Base-by-base conservation (phyloP, 192 early-diverging fungal genomes). In the Podila epicladia region DNA sequence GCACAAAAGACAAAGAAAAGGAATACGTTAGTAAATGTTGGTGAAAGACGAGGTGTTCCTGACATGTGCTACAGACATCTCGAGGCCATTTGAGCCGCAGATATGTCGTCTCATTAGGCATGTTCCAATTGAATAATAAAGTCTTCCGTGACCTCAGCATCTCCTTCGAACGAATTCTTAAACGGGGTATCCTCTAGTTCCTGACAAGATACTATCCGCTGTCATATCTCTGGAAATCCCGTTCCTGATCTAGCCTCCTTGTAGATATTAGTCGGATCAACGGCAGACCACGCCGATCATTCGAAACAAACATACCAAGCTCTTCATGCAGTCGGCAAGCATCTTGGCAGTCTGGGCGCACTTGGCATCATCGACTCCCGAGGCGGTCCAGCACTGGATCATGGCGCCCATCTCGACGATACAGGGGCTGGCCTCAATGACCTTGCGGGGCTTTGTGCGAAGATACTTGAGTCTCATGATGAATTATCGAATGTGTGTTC, bases 391-490 rank as follows among this genome's bases (percentile, higher is more conserved):
- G 73, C 89, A 90, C 72, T 88, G 86, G 75, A 90, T 83, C 72
- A 90, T 75, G 38, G 87, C 83, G 48, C 87, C 87, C 83, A 89
- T 86, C 85, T 90, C 89, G 22, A 67, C 85, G 49, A 86, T 82
- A 59, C 89, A 90, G 31, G 85, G 85, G 69, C 86, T 86, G 41
- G 85, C 74, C 75, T 88, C 74, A 35, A 85, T 49, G 41, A 87
- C 67, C 82, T 88, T 90, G 70, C 85, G 84, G 65, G 89, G 87
- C 64, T 85, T 82, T 59, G 88, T 85, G 76, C 87, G 87, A 35
- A 90, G 86, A 67, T 87, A 83, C 78, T 90, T 87, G 60, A 90
- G 83, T 77, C 86, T 90, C 89, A 90, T 90, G 26, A 19, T 67
- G 64, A 4, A n/a, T 62, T 9, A 19, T 3, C 12, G 28, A 26